A percentile compares a stretch with the other conserved stretches of the same genome.
Conservation (phyloP, 2,329 filamentous ascomycete species). For the Colletotrichum cuscutae region DNA sequence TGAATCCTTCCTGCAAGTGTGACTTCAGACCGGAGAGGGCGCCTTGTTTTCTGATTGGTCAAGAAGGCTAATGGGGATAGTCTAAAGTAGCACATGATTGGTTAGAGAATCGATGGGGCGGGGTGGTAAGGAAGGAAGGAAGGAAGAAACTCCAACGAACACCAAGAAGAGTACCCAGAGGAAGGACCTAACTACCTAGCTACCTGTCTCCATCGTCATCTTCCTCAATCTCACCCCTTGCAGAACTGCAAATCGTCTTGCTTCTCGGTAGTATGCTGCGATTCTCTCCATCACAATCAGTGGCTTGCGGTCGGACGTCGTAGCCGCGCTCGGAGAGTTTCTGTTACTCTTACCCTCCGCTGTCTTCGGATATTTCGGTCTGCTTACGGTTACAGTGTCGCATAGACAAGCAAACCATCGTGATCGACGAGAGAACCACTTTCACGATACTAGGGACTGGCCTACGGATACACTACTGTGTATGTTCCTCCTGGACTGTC, state of each 20-base stretch:
- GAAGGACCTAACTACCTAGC: background rate
- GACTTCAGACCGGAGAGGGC: background rate
- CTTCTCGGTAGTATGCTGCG: background rate
- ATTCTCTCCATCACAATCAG: background rate
- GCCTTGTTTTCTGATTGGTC: background rate
- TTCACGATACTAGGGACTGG: background rate
- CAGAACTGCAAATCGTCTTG: background rate
- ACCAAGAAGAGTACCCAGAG: background rate
- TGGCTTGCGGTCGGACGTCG: slow-evolving; percentile 5
- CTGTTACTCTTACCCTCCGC: background rate
- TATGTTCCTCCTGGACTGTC: background rate
- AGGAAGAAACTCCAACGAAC: background rate
- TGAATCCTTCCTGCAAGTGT: background rate
- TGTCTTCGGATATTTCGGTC: background rate
- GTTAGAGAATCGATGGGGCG: background rate
- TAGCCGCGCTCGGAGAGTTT: background rate
- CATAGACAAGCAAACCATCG: background rate
- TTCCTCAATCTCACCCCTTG: background rate
- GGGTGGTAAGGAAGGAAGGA: background rate
- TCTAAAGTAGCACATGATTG: background rate
- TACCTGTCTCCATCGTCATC: background rate
- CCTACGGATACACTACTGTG: slow-evolving; percentile 4
- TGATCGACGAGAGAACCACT: background rate
- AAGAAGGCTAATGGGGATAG: background rate
- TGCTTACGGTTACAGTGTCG: background rate